Evolutionary conservation across 2,329 filamentous ascomycete species (phyloP).

Genomic region (Xylogone sp.): DNA sequence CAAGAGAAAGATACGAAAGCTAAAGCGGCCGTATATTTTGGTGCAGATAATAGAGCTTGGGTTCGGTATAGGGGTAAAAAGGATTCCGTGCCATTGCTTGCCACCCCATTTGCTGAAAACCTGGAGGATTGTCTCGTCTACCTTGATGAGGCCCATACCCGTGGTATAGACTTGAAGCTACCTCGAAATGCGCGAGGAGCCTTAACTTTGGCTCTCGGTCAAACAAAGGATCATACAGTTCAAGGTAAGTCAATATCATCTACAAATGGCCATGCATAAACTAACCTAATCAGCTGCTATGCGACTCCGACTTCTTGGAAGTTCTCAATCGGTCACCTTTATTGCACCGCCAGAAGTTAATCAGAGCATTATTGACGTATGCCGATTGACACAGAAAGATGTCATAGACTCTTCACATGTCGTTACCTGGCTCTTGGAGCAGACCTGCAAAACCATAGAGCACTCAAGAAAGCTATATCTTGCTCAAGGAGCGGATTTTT

Average conservation of each 20-base stretch:
- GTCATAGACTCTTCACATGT: conserved; percentile 34
- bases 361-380: conserved; percentile 49
- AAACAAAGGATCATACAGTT: too few species aligned
- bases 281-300: conserved; percentile 48
- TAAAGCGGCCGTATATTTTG: too few species aligned
- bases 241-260: conserved; percentile 27
- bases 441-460: conserved; percentile 55
- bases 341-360: conserved; percentile 58
- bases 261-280: conserved; percentile 6
- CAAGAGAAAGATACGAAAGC: too few species aligned
- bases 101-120: too few species aligned
- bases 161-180: too few species aligned
- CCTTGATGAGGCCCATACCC: too few species aligned
- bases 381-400: conserved; percentile 19
- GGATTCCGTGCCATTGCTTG: too few species aligned
- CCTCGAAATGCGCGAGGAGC: too few species aligned
- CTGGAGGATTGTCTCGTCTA: too few species aligned
- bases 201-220: too few species aligned
- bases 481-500: conserved; percentile 56
- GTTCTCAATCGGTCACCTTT: conserved; percentile 50
- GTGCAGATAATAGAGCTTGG: too few species aligned
- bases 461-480: conserved; percentile 53
- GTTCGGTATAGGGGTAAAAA: too few species aligned
- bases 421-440: conserved; percentile 56
- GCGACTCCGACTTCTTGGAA: conserved; percentile 54